These are phyloP conservation scores for Zanthoxylum bungeanum DNA, from an alignment of 345 rosid species.

Conservation along the genomic window DNA sequence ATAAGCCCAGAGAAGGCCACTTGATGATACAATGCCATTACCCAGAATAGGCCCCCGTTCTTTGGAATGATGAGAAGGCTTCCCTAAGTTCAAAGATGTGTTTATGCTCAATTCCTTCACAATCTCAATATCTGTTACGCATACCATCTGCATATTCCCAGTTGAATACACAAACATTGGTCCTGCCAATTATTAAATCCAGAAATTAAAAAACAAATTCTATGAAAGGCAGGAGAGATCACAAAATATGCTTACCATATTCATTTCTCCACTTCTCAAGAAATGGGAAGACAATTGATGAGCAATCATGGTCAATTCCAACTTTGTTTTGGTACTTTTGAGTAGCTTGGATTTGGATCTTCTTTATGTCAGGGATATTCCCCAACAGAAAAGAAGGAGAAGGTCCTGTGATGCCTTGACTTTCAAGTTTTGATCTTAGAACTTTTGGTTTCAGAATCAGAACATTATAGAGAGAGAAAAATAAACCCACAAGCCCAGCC, in stretches of 20 bases:
- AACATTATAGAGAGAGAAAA: conserved; percentile 6
- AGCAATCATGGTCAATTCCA: conserved; percentile 38
- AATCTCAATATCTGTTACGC: conserved; percentile 31
- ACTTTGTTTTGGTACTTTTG: neutral
- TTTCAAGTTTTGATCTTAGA: conserved; percentile 27
- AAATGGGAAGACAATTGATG: conserved; percentile 29
- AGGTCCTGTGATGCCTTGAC: conserved; percentile 46
- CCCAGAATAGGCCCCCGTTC: conserved; percentile 47
- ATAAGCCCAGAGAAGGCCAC: conserved; percentile 38
- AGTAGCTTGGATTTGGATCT: conserved; percentile 15
- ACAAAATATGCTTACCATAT: conserved; percentile 26
- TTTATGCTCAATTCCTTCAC: conserved; percentile 38
- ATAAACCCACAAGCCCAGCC: conserved; percentile 13
- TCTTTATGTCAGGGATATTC: conserved; percentile 36
- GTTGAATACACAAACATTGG: conserved; percentile 41
- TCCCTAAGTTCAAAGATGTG: conserved; percentile 38
- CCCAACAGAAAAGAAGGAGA: conserved; percentile 38
- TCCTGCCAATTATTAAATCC: conserved; percentile 38
- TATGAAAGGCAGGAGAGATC: too few species aligned
- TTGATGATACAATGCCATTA: conserved; percentile 39
- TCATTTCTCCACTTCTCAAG: conserved; percentile 32
- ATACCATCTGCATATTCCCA: conserved; percentile 36
- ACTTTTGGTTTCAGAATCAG: conserved; percentile 26
- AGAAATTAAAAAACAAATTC: too few species aligned
- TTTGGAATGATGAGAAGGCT: conserved; percentile 42